Evolutionary conservation across 352 stramenopile genomes (phyloP), one percentile per base, ranked within the genome.

Genomic region (Globisporangium parvum): DNA sequence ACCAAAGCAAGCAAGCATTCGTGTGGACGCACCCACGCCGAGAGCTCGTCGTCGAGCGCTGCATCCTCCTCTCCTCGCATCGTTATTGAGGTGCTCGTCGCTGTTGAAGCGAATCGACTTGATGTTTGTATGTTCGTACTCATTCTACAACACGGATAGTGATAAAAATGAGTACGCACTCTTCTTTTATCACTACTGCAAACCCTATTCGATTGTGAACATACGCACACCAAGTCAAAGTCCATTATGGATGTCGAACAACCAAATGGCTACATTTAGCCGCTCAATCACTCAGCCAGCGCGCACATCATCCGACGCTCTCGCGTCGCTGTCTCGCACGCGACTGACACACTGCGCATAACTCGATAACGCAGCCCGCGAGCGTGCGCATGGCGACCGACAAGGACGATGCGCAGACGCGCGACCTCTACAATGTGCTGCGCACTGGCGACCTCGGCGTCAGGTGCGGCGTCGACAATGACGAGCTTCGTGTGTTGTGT

Each of bases 381-480:
- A 45, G 14, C 26, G 2, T 28, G 26, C 26, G 26, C n/a, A 64
- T 69, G 52, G 48, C 61, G 10, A 17, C 63, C 37, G 47, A 59
- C 23, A 57, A 59, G 4, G 73, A 87, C 17, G 68, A 80, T 55
- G 50, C 58, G 48, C 71, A 67, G 53, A 62, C 63, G 9, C 71
- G 73, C 9, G 69, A 80, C 40, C 64, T 85, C 3, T 88, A 70
- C 62, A 85, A 83, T 45, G 60, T 60, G 48, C 62, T 88, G 49
- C 67, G 73, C 10, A 73, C 70, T 40, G 69, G 69, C 23, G 77
- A 88, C 24, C 63, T 66, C 31, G 75, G 77, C 35, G 77, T 85
- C 49, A 77, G 70, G 72, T 79, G 47, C 15, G 44, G 4, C 0
- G 35, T 1, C 26, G 10, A 5, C n/a, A 9, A 21, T 26, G 20